Evolutionary conservation across 352 stramenopile genomes (phyloP), one percentile per base, ranked within the genome.

Genomic region (Blastocystis sp.): DNA sequence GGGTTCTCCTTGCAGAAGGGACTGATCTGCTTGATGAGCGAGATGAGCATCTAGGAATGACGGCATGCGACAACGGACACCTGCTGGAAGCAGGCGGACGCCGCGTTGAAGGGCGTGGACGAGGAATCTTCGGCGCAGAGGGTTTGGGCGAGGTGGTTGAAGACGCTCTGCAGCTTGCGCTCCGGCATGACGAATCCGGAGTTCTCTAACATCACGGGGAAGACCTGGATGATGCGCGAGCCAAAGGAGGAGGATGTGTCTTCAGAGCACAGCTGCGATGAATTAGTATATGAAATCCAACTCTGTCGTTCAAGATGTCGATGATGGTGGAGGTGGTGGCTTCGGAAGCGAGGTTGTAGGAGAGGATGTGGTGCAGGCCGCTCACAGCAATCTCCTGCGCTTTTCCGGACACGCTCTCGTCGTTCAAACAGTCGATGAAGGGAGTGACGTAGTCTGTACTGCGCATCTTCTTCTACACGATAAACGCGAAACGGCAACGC

Each of bases 361-460:
- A 11, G 5, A 76, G 9, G 23, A 76, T 52, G 38, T 76, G 34
- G 11, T 28, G 11, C 43, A 76, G 52, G 3, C 65, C 65, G 14
- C 23, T 19, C 34, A 76, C 65, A 41, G 65, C 10, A 76, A 76
- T 76, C 9, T 28, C 65, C 0, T 76, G 38, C 43, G 65, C 65
- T 56, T 76, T 28, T 28, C 14, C 23, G 4, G 23, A 53, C 65
- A 76, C 65, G 0, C 52, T 76, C 52, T 76, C 65, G 38, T 76
- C 52, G 43, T 76, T 76, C 65, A 76, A 52, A 76, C 65, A 76
- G 14, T 76, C 65, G 34, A 76, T 76, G n/a, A 76, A 76, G 7
- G 65, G 65, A 9, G 65, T 76, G 11, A 76, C 65, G 52, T 76
- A 76, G 2, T 76, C 65, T 76, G 65, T 76, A n/a, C 65, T 76